Evolutionary conservation across 371 early-diverging fungal species (phyloP), one percentile per base, ranked within the genome.

Genomic region (Mortierella sp.): DNA sequence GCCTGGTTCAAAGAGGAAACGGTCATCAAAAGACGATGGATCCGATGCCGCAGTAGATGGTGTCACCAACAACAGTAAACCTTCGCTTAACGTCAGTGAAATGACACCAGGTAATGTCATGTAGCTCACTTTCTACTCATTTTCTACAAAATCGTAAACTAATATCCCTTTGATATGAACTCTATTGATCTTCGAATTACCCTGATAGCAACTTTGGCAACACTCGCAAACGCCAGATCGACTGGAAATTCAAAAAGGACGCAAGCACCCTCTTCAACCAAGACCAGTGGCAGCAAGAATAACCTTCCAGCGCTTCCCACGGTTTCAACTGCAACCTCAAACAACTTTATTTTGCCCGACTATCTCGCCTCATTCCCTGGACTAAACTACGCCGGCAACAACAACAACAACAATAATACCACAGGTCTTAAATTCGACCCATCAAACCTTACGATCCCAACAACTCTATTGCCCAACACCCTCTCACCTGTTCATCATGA

Each of bases 401-500:
- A 32, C 60, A 58, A 28, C 28, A 28, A 13, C 28, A 60, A 32
- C 60, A 58, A 28, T 2, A 28, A 47, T 45, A 40, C 74, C 1
- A 22, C 59, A 53, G 38, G 61, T 0, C 69, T 77, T 47, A 70
- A 76, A 55, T 52, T 76, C 21, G 77, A 76, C n/a, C 58, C 67
- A 6, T 66, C 78, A 0, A 73, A 67, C 36, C 67, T 78, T 1
- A 38, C 61, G 16, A 78, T 78, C 28, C 78, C 78, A 22, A 72
- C 78, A 19, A 52, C 70, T 4, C 66, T 78, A 2, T 66, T 78
- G 52, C 78, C 78, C 1, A 78, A 73, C 43, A 59, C 63, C 0
- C 38, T 78, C 13, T 66, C 67, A 3, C 69, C 78, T 4, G 57
- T 69, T 11, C 78, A 78, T 19, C 78, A 78, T 5, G 78, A 78